These are phyloP conservation scores for Aspergillus sp. DNA, from an alignment of 2,329 filamentous ascomycete genomes.

Conservation along the genomic window DNA sequence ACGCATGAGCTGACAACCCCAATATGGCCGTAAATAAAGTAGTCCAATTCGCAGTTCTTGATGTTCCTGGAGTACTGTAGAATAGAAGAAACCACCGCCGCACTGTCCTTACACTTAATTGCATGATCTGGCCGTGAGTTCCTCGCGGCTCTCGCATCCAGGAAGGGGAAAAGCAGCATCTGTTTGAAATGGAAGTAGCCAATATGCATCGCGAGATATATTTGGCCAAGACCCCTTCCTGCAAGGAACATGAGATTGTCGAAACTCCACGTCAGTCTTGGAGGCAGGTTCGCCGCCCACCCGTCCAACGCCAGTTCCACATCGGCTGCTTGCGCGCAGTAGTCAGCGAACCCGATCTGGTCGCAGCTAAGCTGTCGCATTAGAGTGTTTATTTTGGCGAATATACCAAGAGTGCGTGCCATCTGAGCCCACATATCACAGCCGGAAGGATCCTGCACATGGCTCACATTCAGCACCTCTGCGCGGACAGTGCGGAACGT, in stretches of 20 bases:
- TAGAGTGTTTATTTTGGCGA: slow-evolving; percentile 17
- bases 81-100: slow-evolving; percentile 18
- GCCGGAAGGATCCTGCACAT: neutral
- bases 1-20: slow-evolving; percentile 24
- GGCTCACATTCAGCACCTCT: slow-evolving; percentile 2
- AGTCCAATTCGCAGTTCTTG: slow-evolving; percentile 20
- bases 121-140: slow-evolving; percentile 1
- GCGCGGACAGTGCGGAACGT: slow-evolving; percentile 15
- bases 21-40: slow-evolving; percentile 23
- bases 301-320: slow-evolving; percentile 15
- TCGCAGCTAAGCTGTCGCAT: slow-evolving; percentile 18
- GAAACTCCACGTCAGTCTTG: slow-evolving; percentile 12
- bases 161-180: slow-evolving; percentile 25
- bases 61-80: slow-evolving; percentile 15
- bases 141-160: slow-evolving; percentile 11
- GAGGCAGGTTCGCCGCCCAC: slow-evolving; percentile 17
- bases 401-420: slow-evolving; percentile 19
- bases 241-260: slow-evolving; percentile 17
- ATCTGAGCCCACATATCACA: slow-evolving; percentile 25
- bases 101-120: slow-evolving; percentile 19
- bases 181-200: slow-evolving; percentile 23
- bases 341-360: slow-evolving; percentile 16
- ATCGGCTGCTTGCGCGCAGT: slow-evolving; percentile 13
- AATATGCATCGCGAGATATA: slow-evolving; percentile 25
- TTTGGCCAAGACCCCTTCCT: slow-evolving; percentile 17